Evolutionary conservation across 768 basidiomycete species (phyloP), one percentile per base, ranked within the genome.

Genomic region (Lanmaoa rubissima): DNA sequence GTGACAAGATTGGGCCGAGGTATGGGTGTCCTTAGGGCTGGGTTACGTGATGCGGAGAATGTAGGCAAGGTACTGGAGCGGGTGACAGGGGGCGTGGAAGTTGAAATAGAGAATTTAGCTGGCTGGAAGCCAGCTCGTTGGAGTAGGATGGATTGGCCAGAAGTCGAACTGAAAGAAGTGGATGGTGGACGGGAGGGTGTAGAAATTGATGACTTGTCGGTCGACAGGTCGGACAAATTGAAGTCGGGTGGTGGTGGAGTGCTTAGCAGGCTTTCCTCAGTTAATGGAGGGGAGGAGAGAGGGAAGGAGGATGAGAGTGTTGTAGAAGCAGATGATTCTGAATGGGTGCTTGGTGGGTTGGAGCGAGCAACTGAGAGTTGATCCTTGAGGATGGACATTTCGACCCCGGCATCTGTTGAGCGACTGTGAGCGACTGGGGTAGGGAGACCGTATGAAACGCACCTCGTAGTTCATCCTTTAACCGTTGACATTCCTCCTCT

Each of bases 391-490:
- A 94, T 90, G 19, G 85, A 82, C 28, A 93, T 82, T 72, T 97
- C 94, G 49, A 86, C 87, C 59, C 85, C 89, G 52, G 91, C 84
- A 75, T 96, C 94, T 96, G n/a, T 63, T 34, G 47, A 45, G 44
- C 46, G 45, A 54, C 47, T 68, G 58, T 73, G 17, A 65, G 52
- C 16, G 34, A 34, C 35, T 43, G 40, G 54, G 46, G 34, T 35
- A 55, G 24, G 42, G 32, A 17, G 35, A 35, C 41, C 3, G 16
- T 10, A 51, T 34, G 78, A 58, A 61, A 92, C 81, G 58, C 56
- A 94, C 96, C 96, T 84, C 94, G 79, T 41, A 98, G 75, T 68
- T 98, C 95, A 66, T 98, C 97, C 71, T 86, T 93, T 57, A 96
- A 70, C 44, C 97, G 82, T 72, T 98, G 97, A 46, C 79, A 82